These are phyloP conservation scores for Aspergillus sp. DNA, from an alignment of 2,329 filamentous ascomycete species.

Conservation along the genomic window DNA sequence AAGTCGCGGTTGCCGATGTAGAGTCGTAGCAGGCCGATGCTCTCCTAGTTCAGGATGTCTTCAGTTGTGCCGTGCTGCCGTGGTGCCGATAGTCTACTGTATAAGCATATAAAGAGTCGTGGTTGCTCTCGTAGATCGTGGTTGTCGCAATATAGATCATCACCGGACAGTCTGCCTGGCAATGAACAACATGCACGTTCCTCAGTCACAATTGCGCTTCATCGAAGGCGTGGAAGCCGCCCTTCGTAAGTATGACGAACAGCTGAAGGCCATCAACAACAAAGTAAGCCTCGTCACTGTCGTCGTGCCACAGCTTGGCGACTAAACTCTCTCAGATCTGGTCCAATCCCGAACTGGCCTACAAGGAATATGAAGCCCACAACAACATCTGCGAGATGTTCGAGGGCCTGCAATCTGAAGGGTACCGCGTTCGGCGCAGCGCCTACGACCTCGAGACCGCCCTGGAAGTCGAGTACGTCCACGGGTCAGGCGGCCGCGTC, in stretches of 20 bases:
- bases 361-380: slow-evolving; percentile 52
- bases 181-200: slow-evolving; percentile 20
- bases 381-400: slow-evolving; percentile 44
- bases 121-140: background rate
- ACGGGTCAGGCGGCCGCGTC: slow-evolving; percentile 24
- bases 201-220: slow-evolving; percentile 22
- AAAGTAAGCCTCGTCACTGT: slow-evolving; percentile 13
- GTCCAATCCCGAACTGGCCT: slow-evolving; percentile 51
- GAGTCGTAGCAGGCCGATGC: too few relatives aligned
- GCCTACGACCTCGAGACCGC: slow-evolving; percentile 51
- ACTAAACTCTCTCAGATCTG: slow-evolving; percentile 30
- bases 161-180: background rate
- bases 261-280: slow-evolving; percentile 23
- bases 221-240: slow-evolving; percentile 23
- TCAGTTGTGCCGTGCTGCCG: too few relatives aligned
- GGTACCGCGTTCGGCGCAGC: slow-evolving; percentile 44
- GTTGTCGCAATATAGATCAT: background rate
- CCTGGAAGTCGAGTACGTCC: slow-evolving; percentile 44
- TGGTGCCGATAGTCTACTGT: too few relatives aligned
- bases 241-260: slow-evolving; percentile 21
- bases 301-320: background rate
- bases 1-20: background rate
- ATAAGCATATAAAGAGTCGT: too few relatives aligned
- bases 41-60: too few relatives aligned
- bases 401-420: slow-evolving; percentile 34